A percentile compares a stretch with the other conserved stretches of the same genome.
Evolutionary conservation across 495 filamentous ascomycete genomes (phyloP).

Genomic region (Neurospora sp.): DNA sequence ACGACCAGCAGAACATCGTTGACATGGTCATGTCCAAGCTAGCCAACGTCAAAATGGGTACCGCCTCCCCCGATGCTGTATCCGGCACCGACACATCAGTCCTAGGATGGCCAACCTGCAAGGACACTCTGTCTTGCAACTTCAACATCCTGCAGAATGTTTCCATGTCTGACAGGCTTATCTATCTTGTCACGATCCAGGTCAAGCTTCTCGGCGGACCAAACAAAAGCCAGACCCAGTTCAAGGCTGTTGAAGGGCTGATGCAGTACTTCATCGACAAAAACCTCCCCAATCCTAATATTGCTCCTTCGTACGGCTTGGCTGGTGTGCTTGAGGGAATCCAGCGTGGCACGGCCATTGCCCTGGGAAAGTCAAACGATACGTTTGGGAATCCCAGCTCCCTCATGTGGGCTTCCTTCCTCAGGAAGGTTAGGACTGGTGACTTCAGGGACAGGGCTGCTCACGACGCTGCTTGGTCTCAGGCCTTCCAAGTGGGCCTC

Average conservation of each 20-base stretch:
- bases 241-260: neutral
- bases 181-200: neutral
- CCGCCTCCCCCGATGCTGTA: neutral
- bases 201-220: neutral
- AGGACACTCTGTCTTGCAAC: neutral
- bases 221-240: neutral
- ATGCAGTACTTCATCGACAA: conserved; percentile 5
- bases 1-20: neutral
- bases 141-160: neutral
- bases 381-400: conserved; percentile 2
- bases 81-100: neutral
- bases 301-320: neutral
- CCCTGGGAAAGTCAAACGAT: neutral
- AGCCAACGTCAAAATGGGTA: neutral
- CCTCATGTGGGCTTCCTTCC: neutral
- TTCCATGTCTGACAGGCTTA: neutral
- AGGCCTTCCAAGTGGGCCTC: neutral
- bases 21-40: neutral
- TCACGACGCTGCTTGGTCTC: neutral
- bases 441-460: neutral
- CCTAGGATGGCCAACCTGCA: neutral
- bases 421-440: neutral
- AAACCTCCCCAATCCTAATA: neutral
- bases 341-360: conserved; percentile 2
- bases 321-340: neutral